Percentiles rank a stretch among this genome's conserved stretches.
Evolutionary conservation across 805 yeast genomes (phyloP).

Genomic region (Saccharomycopsis synnaedendra): DNA sequence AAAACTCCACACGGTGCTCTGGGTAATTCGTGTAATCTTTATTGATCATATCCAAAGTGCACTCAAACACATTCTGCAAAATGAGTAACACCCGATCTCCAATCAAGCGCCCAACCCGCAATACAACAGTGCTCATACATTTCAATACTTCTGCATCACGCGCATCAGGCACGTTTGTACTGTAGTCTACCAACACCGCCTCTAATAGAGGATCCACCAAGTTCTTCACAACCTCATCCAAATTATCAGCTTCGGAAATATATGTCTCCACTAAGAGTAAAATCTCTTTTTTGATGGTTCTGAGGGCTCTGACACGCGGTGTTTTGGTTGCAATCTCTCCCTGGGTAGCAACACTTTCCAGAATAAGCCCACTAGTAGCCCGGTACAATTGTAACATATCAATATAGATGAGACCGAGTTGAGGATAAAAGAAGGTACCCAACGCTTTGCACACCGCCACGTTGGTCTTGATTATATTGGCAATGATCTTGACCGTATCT

Average conservation of each 20-base stretch:
- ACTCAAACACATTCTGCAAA: conserved; percentile 83
- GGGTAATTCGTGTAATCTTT: conserved; percentile 95
- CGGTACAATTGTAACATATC: conserved; percentile 84
- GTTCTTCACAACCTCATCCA: conserved; percentile 73
- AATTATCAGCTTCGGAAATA: conserved; percentile 74
- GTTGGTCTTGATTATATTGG: conserved; percentile 89
- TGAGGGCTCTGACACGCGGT: conserved; percentile 86
- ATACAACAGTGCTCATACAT: conserved; percentile 85
- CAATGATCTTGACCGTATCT: conserved; percentile 85
- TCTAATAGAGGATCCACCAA: conserved; percentile 73
- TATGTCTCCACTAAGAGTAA: conserved; percentile 82
- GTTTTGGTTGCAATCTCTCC: conserved; percentile 90
- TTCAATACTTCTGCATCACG: conserved; percentile 95
- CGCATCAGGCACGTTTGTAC: conserved; percentile 84
- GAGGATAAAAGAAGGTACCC: conserved; percentile 86
- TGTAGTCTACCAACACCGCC: conserved; percentile 85
- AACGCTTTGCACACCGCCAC: conserved; percentile 91
- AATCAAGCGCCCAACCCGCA: conserved; percentile 76
- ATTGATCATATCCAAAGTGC: conserved; percentile 91
- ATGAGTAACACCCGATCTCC: conserved; percentile 84
- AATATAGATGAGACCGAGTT: conserved; percentile 73
- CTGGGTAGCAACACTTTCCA: conserved; percentile 64
- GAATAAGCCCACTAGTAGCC: conserved; percentile 81
- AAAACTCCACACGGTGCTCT: conserved; percentile 94
- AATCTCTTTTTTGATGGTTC: conserved; percentile 93